A percentile compares a stretch with the other conserved stretches of the same genome.
phyloP scores from a whole-genome alignment of 2,329 filamentous ascomycete genomes.

The Penicillium rolfsii region DNA sequence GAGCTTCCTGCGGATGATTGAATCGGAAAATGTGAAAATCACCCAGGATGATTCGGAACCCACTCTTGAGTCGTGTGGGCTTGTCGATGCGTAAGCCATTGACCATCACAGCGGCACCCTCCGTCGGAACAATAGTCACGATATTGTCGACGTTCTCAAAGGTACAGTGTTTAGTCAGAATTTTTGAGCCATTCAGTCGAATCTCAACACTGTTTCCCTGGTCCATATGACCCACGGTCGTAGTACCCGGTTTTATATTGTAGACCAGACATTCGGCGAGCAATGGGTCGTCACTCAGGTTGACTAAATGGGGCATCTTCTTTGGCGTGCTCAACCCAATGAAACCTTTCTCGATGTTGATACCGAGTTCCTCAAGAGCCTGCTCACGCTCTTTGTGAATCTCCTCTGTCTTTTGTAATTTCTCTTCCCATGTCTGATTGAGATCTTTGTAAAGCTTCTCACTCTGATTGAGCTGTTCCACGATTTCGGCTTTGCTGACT shows the following conservation, averaged over 20 bases:
- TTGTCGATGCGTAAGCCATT: conserved; percentile 90
- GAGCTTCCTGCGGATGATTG: conserved; percentile 95
- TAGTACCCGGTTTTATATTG: conserved; percentile 93
- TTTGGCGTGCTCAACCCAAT: conserved; percentile 94
- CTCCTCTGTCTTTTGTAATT: conserved; percentile 88
- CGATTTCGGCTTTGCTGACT: conserved; percentile 97
- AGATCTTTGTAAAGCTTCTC: conserved; percentile 95
- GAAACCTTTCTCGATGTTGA: conserved; percentile 98
- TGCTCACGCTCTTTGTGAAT: conserved; percentile 97
- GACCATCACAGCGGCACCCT: conserved; percentile 97
- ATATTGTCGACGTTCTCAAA: conserved; percentile 93
- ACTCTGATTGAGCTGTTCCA: conserved; percentile 91
- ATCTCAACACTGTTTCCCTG: conserved; percentile 84
- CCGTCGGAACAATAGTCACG: conserved; percentile 85
- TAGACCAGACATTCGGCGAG: conserved; percentile 96
- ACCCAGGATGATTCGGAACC: conserved; percentile 91
- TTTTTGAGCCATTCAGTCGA: conserved; percentile 88
- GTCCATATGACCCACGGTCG: conserved; percentile 92
- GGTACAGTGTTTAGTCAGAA: conserved; percentile 86
- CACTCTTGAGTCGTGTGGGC: conserved; percentile 82
- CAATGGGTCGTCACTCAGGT: conserved; percentile 90
- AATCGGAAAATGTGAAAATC: conserved; percentile 99
- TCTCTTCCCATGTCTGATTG: conserved; percentile 99
- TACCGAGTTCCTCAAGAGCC: conserved; percentile 92
- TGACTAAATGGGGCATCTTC: conserved; percentile 99